Base-by-base conservation (phyloP, 352 stramenopile genomes). In the Globisporangium camurandrum region DNA sequence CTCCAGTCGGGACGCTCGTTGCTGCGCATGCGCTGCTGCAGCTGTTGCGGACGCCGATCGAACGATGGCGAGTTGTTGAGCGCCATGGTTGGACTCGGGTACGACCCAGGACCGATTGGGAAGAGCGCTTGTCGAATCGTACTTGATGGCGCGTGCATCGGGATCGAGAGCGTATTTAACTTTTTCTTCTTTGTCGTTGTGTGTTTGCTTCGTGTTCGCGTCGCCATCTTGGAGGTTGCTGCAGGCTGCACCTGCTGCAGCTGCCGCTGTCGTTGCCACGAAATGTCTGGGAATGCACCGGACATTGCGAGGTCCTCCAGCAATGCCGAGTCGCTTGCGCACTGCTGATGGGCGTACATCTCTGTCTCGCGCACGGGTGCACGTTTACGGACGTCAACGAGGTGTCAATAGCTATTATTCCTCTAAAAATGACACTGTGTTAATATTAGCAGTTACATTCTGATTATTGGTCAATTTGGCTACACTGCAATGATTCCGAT, bases 91-190 rank as follows among this genome's bases (percentile, higher is more conserved):
- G 49, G 55, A 33, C 59, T 75, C 34, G 68, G 65, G 24, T 78
- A 78, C 22, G 65, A 73, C 12, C 62, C 67, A 0, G 67, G 59
- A 1, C 64, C 67, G 52, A 58, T 73, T 10, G 68, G 68, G 31
- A 75, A 75, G 11, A 74, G 56, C 16, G 65, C 59, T 28, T 77
- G 67, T 4, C 65, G 67, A 41, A 74, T 66, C 28, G 69, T 57
- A 8, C 62, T 60, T 20, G 64, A 62, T 40, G 67, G 63, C 9
- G 62, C 44, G 36, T 77, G 54, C 5, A 70, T 43, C 16, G 63
- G 60, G 33, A 71, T 70, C 19, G 58, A 56, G 10, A 61, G 47
- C 40, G 56, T 54, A 27, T 69, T 74, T 27, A 57, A 62, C 36
- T 54, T 69, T 37, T 66, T 69, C 31, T 43, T 61, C 47, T 52